These are phyloP conservation scores for Solanum stenotomum DNA, from an alignment of 257 asterid species.

Conservation along the genomic window DNA sequence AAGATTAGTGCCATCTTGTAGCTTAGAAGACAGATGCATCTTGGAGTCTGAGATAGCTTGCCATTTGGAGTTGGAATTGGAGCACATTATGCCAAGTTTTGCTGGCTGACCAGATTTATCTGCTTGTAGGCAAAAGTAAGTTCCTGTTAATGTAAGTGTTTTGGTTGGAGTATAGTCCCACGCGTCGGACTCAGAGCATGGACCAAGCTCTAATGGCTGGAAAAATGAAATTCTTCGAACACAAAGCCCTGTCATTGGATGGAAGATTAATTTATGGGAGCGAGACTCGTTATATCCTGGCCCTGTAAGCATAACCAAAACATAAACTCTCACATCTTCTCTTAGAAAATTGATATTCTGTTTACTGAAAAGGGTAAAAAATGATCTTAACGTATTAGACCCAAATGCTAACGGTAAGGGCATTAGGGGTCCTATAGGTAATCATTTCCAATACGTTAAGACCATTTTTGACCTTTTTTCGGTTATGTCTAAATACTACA, in stretches of 20 bases:
- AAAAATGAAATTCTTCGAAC: slow-evolving; percentile 29
- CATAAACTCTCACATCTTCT: not conserved
- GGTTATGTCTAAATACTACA: not conserved
- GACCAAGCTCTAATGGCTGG: slow-evolving; percentile 51
- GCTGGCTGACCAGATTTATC: slow-evolving; percentile 47
- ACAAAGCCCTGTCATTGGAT: slow-evolving; percentile 80
- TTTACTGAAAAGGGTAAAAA: not conserved
- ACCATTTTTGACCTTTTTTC: not conserved
- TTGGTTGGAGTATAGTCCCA: slow-evolving; percentile 57
- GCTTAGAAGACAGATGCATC: slow-evolving; percentile 76
- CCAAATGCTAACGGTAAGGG: not conserved
- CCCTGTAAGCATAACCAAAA: slow-evolving; percentile 39
- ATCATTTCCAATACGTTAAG: not conserved
- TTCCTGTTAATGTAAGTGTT: slow-evolving; percentile 42
- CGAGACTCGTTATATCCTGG: slow-evolving; percentile 49
- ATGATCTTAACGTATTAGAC: not conserved
- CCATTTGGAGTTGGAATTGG: slow-evolving; percentile 46
- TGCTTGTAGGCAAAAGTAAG: slow-evolving; percentile 73
- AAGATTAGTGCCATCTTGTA: slow-evolving; percentile 46
- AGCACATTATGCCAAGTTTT: slow-evolving; percentile 63
- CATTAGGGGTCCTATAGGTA: not conserved
- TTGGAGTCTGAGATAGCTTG: slow-evolving; percentile 70
- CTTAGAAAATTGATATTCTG: not conserved
- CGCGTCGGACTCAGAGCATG: slow-evolving; percentile 65
- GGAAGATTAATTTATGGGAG: slow-evolving; percentile 58